Base-by-base conservation (phyloP, 495 filamentous ascomycete species). In the Niebla homalea region DNA sequence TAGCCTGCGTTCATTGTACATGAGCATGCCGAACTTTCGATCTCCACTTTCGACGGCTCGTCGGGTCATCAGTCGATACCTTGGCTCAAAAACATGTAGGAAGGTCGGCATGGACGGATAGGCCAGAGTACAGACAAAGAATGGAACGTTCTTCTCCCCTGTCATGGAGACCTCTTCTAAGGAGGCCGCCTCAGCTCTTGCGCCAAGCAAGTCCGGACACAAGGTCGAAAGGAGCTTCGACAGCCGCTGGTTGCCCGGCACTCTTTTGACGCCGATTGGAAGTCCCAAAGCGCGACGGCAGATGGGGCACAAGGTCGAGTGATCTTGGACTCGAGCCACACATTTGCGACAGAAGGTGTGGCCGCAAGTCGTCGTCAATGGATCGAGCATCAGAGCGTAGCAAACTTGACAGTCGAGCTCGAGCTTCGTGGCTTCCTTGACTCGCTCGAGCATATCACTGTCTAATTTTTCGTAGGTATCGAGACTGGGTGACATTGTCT, bases 331-430 rank as follows among this genome's bases (percentile, higher is more conserved):
- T 38, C 83, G 76, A 21, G 79, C 74, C 12, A 93, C 67, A 61
- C 89, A 95, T 50, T 75, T 71, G 26, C 83, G 80, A 63, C 89
- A 95, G 63, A 89, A 90, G 0, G 89, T 94, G 62, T 95, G 89
- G 4, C 89, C 89, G 57, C 89, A 95, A 18, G 77, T 68, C 0
- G 87, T 89, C 1, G 88, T 95, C 57, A 87, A 67, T 8, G 89
- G 87, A 52, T 93, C 84, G 36, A 84, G 59, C 56, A 93, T 79
- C 21, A 90, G 66, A 36, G 75, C 72, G 58, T 89, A 92, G 63
- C 89, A 95, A 53, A 94, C 79, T 57, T 89, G 85, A 60, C 89
- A 95, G 54, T 94, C 87, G 56, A 94, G 59, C 61, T 94, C 87
- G 12, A 70, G 66, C 51, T 77, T 74, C 10, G 75, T 70, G 8